phyloP scores from a whole-genome alignment of 2,329 filamentous ascomycete genomes.

The Diplodia scrobiculata region DNA sequence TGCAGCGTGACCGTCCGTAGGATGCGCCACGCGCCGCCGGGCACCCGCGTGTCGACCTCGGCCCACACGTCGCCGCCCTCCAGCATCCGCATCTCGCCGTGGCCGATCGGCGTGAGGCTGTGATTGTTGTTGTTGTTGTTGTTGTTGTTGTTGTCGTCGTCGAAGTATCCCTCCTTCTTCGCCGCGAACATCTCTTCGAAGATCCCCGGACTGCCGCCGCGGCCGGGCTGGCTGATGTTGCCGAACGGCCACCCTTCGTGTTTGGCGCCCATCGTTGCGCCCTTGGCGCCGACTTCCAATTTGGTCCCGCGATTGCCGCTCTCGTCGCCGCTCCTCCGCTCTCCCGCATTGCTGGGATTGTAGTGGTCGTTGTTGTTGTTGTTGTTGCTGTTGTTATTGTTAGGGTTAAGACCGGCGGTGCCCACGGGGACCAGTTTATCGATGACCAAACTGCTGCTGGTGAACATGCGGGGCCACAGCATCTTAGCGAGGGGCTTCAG shows the following conservation, averaged over 20 bases:
- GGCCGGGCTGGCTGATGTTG: slow-evolving; percentile 14
- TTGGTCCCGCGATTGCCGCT: background rate
- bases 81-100: background rate
- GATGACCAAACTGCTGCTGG: background rate
- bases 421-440: background rate
- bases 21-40: background rate
- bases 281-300: background rate
- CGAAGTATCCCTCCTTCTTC: background rate
- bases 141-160: background rate
- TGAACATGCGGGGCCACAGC: slow-evolving; percentile 38
- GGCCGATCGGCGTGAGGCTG: background rate
- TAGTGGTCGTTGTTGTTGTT: background rate
- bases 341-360: background rate
- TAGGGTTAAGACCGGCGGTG: background rate
- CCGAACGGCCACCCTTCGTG: slow-evolving; percentile 10
- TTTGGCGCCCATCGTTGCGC: background rate
- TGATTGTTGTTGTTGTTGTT: too few species aligned
- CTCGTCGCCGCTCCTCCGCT: background rate
- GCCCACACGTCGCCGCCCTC: slow-evolving; percentile 13
- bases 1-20: slow-evolving; percentile 6
- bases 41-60: background rate
- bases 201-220: background rate
- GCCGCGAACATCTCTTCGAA: background rate
- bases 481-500: slow-evolving; percentile 40
- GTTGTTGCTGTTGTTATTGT: background rate